Conservation (phyloP, 805 yeast genomes). For the Ogataea paraovalis region DNA sequence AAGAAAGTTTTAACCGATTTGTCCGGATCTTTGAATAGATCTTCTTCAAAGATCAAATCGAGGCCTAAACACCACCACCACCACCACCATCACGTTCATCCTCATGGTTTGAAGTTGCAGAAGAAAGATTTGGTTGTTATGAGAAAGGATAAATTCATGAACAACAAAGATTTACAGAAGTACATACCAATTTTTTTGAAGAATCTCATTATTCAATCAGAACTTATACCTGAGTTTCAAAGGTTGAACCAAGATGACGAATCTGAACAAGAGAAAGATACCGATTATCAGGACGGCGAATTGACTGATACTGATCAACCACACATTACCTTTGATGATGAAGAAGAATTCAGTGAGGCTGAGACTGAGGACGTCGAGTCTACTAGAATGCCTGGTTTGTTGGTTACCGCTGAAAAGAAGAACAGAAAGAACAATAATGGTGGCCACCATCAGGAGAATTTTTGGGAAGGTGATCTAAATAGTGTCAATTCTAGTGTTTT, state of each 20-base stretch:
- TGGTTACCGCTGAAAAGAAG: not conserved
- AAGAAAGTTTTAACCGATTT: constrained; percentile 17
- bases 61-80: not conserved
- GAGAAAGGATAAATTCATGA: constrained; percentile 19
- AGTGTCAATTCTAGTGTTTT: constrained; percentile 24
- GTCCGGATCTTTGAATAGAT: constrained; percentile 15
- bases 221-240: constrained; percentile 19
- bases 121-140: not conserved
- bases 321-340: not conserved
- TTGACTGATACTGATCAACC: constrained; percentile 10
- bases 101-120: not conserved
- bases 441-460: constrained; percentile 8
- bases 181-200: constrained; percentile 29
- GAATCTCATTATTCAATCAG: constrained; percentile 24
- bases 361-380: not conserved
- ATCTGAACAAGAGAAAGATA: constrained; percentile 2
- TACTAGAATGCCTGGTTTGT: not conserved
- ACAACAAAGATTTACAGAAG: constrained; percentile 28
- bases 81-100: constrained; percentile 1
- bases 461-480: constrained; percentile 22
- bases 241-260: constrained; percentile 3
- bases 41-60: not conserved
- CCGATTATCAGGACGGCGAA: constrained; percentile 3
- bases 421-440: constrained; percentile 12
- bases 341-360: not conserved